Conservation (phyloP, 192 early-diverging fungal genomes). For the Podila epicladia region DNA sequence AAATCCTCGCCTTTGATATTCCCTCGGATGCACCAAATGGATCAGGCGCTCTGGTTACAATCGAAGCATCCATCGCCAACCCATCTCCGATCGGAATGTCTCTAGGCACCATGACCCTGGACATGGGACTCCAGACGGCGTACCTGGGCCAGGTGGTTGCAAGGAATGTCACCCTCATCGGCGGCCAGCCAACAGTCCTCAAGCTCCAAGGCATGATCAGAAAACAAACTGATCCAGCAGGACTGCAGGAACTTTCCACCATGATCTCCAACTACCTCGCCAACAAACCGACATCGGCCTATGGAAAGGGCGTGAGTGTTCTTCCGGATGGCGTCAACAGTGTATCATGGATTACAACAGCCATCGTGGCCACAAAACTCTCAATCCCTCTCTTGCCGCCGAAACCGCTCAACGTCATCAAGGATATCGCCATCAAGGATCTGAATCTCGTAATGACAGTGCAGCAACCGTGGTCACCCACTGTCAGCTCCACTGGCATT, state of each 20-base stretch:
- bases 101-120: conserved; percentile 49
- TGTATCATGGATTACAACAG: conserved; percentile 34
- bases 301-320: conserved; percentile 34
- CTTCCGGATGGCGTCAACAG: conserved; percentile 28
- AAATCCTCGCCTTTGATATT: conserved; percentile 40
- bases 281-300: conserved; percentile 22
- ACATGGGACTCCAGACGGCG: conserved; percentile 30
- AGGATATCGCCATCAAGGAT: conserved; percentile 22
- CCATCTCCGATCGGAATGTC: conserved; percentile 61
- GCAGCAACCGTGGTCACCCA: conserved; percentile 31
- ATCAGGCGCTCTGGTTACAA: conserved; percentile 26
- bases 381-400: conserved; percentile 33
- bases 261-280: conserved; percentile 40
- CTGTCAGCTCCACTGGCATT: conserved; percentile 22
- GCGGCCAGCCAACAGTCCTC: conserved; percentile 17
- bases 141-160: conserved; percentile 37
- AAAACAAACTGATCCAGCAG: conserved; percentile 12
- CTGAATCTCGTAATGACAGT: conserved; percentile 17
- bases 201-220: conserved; percentile 17
- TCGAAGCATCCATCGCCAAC: conserved; percentile 51
- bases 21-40: conserved; percentile 35
- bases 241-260: conserved; percentile 26
- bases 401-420: conserved; percentile 21
- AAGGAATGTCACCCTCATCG: conserved; percentile 11
- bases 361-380: conserved; percentile 32